These are phyloP conservation scores for Barbarea vulgaris DNA, from an alignment of 345 rosid genomes.

Conservation along the genomic window DNA sequence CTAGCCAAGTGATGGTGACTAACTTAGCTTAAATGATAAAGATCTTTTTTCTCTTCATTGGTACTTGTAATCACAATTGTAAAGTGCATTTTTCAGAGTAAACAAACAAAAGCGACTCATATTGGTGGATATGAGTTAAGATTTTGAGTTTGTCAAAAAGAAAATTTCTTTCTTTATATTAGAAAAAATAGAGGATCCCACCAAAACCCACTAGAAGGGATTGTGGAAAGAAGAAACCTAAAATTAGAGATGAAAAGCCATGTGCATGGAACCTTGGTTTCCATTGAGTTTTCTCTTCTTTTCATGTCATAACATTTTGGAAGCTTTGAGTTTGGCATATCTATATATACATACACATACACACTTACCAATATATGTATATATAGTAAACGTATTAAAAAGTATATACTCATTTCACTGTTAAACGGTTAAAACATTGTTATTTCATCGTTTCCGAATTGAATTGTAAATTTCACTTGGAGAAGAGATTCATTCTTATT, in stretches of 20 bases:
- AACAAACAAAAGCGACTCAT: slow-evolving; percentile 20
- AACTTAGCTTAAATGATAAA: slow-evolving; percentile 33
- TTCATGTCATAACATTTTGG: slow-evolving; percentile 56
- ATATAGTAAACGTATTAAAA: neutral
- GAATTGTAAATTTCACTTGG: neutral
- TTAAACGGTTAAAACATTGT: neutral
- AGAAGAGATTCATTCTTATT: neutral
- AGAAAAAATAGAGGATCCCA: slow-evolving; percentile 34
- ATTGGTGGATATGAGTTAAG: slow-evolving; percentile 37
- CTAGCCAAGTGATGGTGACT: slow-evolving; percentile 39
- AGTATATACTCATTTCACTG: neutral
- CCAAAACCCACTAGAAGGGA: slow-evolving; percentile 39
- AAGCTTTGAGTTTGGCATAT: slow-evolving; percentile 57
- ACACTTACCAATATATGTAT: neutral
- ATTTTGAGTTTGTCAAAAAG: slow-evolving; percentile 28
- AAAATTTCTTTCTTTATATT: neutral
- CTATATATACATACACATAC: slow-evolving; percentile 8
- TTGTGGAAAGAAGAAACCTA: slow-evolving; percentile 40
- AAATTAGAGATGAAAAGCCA: slow-evolving; percentile 53
- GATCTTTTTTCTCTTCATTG: slow-evolving; percentile 27
- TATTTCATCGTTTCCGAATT: slow-evolving; percentile 2
- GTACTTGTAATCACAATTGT: slow-evolving; percentile 42
- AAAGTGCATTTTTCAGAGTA: slow-evolving; percentile 36
- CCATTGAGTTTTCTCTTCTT: slow-evolving; percentile 61
- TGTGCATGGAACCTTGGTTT: slow-evolving; percentile 69